phyloP scores from a whole-genome alignment of 208 protist genomes.

The Naegleria lovaniensis region DNA sequence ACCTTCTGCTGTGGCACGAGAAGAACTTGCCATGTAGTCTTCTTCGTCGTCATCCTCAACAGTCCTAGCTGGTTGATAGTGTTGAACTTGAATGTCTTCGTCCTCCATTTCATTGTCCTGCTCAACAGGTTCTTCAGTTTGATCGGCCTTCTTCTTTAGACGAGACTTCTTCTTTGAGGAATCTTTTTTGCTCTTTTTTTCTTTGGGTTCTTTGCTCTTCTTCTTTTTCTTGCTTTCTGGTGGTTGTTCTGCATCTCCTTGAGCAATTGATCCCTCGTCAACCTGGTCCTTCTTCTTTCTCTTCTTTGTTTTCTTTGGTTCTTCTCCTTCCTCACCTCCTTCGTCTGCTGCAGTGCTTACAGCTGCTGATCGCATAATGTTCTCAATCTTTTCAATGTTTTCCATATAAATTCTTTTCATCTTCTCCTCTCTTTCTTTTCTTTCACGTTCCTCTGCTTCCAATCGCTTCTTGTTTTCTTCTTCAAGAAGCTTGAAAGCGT shows the following conservation, averaged over 20 bases:
- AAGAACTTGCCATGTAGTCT: background rate
- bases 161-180: background rate
- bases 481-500: background rate
- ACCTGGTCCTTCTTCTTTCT: background rate
- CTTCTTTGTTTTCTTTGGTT: background rate
- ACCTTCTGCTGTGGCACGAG: background rate
- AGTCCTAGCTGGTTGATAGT: background rate
- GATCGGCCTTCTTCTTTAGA: background rate
- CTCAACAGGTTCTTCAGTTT: background rate
- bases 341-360: background rate
- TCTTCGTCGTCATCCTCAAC: background rate
- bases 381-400: background rate
- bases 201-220: background rate
- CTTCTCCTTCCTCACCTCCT: background rate
- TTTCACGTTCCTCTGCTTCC: constrained; percentile 18
- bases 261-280: background rate
- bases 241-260: background rate
- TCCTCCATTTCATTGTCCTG: background rate
- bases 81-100: background rate
- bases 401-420: background rate
- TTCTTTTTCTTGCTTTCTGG: background rate
- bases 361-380: background rate
- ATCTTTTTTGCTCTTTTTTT: background rate
- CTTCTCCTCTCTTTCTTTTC: background rate
- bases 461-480: constrained; percentile 6